Conservation (phyloP, 139 green algal species). For the Astrephomene gubernaculifera region DNA sequence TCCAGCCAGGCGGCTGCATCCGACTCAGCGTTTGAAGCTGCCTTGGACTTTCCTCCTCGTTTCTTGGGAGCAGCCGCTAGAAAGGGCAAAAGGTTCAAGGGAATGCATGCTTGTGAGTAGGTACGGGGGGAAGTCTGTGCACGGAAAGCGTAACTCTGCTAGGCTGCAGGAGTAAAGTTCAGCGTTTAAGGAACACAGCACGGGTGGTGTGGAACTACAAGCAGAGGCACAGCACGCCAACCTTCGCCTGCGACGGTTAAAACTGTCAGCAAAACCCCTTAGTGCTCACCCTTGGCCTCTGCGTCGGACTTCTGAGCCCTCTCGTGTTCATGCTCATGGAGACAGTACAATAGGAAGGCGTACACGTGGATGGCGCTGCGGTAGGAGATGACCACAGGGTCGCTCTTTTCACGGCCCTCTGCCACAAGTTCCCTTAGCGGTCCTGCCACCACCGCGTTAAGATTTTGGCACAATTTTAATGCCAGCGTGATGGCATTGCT, state of each 20-base stretch:
- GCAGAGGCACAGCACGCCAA: not conserved
- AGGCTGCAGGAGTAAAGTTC: no score
- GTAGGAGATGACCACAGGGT: not conserved
- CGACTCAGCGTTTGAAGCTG: not conserved
- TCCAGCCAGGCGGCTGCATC: not conserved
- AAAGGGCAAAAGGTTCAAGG: no score
- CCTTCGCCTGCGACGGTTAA: not conserved
- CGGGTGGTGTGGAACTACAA: no score
- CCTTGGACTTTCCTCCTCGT: not conserved
- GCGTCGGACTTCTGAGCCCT: not conserved
- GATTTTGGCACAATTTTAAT: not conserved
- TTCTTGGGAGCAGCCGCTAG: not conserved
- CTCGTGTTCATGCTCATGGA: not conserved
- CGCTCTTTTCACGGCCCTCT: not conserved
- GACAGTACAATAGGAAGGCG: not conserved
- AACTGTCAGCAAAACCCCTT: not conserved
- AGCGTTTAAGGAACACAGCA: no score
- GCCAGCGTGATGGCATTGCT: not conserved
- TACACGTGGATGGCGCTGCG: constrained; percentile 22
- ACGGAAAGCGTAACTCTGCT: not conserved
- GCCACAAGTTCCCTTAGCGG: not conserved
- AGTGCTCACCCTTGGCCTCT: not conserved
- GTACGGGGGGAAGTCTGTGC: no score
- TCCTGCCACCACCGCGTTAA: not conserved
- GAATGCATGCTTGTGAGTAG: no score